These are phyloP conservation scores for Dysphania ambrosioides DNA, from an alignment of 148 eudicot genomes.

Conservation along the genomic window DNA sequence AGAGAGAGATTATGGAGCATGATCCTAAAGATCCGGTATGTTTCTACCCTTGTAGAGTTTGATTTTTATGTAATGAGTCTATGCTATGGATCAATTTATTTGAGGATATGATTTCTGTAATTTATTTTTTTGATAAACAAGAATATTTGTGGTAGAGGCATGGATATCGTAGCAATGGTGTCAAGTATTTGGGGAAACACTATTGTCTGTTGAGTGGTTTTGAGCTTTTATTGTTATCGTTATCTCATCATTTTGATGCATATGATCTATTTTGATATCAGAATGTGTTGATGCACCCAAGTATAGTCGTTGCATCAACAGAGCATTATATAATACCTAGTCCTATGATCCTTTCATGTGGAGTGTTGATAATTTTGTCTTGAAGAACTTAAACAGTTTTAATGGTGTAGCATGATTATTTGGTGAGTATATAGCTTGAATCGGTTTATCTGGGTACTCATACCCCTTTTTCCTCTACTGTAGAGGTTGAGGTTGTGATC, in stretches of 20 bases:
- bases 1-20: slow-evolving; percentile 57
- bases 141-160: not conserved
- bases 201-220: not conserved
- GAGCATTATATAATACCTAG: not conserved
- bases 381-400: not conserved
- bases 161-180: not conserved
- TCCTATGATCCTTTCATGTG: not conserved
- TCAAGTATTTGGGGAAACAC: not conserved
- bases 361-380: not conserved
- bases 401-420: not conserved
- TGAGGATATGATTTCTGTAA: not conserved
- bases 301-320: not conserved
- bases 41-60: slow-evolving; percentile 2
- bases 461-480: not conserved
- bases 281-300: not conserved
- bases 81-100: not conserved
- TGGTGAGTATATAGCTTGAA: not conserved
- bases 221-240: not conserved
- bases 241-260: not conserved
- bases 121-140: not conserved
- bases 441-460: not conserved
- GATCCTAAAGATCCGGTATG: slow-evolving; percentile 51
- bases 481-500: not conserved
- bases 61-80: slow-evolving; percentile 4
- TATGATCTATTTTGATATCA: not conserved